Base-by-base conservation (phyloP, 352 stramenopile genomes). In the Hyaloperonospora brassicae region DNA sequence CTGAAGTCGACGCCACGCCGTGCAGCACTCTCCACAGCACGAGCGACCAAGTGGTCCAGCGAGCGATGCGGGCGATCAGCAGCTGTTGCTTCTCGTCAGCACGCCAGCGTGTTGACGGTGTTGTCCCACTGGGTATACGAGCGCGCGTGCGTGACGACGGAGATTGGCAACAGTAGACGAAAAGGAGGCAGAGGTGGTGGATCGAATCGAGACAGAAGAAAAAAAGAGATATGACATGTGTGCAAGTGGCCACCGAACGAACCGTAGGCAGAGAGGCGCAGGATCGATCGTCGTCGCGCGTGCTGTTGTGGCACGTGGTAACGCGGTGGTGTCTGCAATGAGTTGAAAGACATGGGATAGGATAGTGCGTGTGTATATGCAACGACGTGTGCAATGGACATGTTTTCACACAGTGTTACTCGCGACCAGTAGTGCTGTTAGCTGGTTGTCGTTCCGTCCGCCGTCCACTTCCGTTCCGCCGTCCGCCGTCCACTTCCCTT, bases 371-470 rank as follows among this genome's bases (percentile, higher is more conserved):
- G 27, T 34, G 27, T 34, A 34, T 34, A 34, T 0, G 27, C 27
- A 34, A 34, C 27, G 27, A 9, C 27, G 27, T 34, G 60, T 72
- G 60, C 60, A 72, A 69, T 72, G 60, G 60, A 68, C n/a, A 69
- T 72, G 56, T 35, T 57, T 65, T 68, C 60, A 34, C 35, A 65
- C 52, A 52, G 30, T 57, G 39, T 34, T n/a, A 25, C 17, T 43
- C 35, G n/a, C 56, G 61, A 47, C 65, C 17, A 17, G 17, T 17
- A 17, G 17, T 17, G 17, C 17, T 17, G 17, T 34, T 34, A 8
- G 8, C 27, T 8, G 8, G 27, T 8, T 34, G 4, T 34, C 8
- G 27, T 34, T 34, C 27, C 27, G 27, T 34, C 8, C 8, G 27
- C 17, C 27, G 27, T 64, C 50, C 50, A 35, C 0, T 44, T 9